Evolutionary conservation across 2,329 filamentous ascomycete genomes (phyloP), one percentile per base, ranked within the genome.

Genomic region (Hypomyces perniciosus): DNA sequence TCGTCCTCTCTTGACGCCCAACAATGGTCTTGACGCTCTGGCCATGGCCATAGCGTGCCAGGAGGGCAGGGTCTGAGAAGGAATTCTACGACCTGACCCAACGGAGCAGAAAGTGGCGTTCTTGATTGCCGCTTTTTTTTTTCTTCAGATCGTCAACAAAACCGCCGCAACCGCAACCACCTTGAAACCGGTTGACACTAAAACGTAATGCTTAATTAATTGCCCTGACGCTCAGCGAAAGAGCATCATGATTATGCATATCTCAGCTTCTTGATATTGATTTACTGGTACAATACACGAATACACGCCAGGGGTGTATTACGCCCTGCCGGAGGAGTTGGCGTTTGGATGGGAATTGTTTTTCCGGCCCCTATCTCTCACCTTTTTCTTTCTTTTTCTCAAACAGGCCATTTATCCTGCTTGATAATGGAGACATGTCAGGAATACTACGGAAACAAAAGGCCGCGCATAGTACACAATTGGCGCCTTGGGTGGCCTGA

Each of bases 31-130:
- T 5, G 78, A 81, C 55, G 73, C 77, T 6, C 66, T 81, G 20
- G 78, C 77, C 43, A 72, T 77, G 68, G 78, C 76, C 26, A 71
- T 79, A 10, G 77, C 75, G 27, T 78, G 74, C 55, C 75, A 78
- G 60, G 74, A 78, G 57, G 70, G 70, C 9, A 39, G 46, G 30
- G 31, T 40, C 37, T 29, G 46, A 42, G 35, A 30, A 41, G 29
- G 12, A 10, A 41, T 8, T 41, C 20, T 12, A 4, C 6, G 12
- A 26, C 20, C 26, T 7, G 41, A 31, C 27, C 29, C 41, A 12
- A 44, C 41, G 31, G 27, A 13, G 6, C 41, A 30, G 12, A 8
- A 13, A 33, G 27, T 33, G 41, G 29, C 29, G 27, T 30, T 39
- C 5, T 38, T 12, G 33, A 33, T 29, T 26, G 28, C n/a, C 31